Base-by-base conservation (phyloP, 495 filamentous ascomycete genomes). In the Bombardia bombarda region DNA sequence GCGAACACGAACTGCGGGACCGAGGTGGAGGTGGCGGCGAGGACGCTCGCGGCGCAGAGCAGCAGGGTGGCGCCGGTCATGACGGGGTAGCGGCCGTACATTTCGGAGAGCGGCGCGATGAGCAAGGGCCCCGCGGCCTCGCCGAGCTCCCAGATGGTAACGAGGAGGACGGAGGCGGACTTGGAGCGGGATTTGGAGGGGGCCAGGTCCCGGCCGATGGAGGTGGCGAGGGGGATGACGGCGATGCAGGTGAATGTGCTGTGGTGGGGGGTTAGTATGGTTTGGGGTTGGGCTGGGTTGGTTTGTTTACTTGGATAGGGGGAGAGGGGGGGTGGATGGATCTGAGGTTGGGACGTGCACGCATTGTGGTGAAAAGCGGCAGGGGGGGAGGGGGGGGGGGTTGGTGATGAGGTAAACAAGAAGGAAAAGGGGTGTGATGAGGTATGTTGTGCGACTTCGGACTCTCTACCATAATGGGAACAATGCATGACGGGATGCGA, bases 101-200 rank as follows among this genome's bases (percentile, higher is more conserved):
- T 51, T 45, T 81, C 77, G 5, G 69, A 75, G 1, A 81, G 57
- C 0, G 77, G 77, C 3, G 76, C 78, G 54, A 80, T 78, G 12
- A 80, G 55, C 1, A 82, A 49, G 0, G 78, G 78, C 2, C 77
- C 77, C 3, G 68, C 69, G 20, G 74, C 77, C 44, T 74, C 70
- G 42, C 72, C 72, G 3, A 74, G 62, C 40, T 74, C 72, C 72
- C 72, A 75, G 56, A 80, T 75, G 9, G 75, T 79, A 16, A 80
- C 75, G 30, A 80, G 66, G 16, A 78, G 57, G 25, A 75, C 67
- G 49, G 60, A 67, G 28, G 70, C 60, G 0, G 40, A 68, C 34
- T 66, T 69, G 50, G 57, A 55, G 4, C 63, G 52, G 39, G 51
- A 50, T n/a, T n/a, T n/a, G 45, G 50, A 55, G 14, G 42, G 34